phyloP scores from a whole-genome alignment of 2,329 filamentous ascomycete genomes.

The Dichotomopilus funicola region DNA sequence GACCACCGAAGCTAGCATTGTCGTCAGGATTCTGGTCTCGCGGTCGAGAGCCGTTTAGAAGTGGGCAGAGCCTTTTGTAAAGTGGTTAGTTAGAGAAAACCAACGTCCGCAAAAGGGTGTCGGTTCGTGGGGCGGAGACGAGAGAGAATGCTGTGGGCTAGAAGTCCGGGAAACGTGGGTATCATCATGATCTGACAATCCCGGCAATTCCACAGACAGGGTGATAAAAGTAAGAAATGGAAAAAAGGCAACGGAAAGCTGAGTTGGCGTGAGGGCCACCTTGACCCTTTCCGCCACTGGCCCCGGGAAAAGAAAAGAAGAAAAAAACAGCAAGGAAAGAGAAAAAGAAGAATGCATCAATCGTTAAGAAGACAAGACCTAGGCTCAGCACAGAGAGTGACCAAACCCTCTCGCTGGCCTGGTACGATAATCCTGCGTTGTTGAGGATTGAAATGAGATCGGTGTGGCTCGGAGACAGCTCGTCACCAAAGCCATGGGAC shows the following conservation, averaged over 20 bases:
- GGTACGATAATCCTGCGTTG: background rate
- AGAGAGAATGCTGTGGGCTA: no score
- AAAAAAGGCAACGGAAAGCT: no score
- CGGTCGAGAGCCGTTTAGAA: constrained; percentile 78
- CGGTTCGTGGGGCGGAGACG: background rate
- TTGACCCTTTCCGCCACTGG: background rate
- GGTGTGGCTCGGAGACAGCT: background rate
- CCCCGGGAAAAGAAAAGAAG: constrained; percentile 19
- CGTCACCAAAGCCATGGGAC: background rate
- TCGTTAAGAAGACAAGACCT: background rate
- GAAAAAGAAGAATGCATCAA: background rate
- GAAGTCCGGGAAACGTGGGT: no score
- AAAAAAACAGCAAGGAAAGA: constrained; percentile 25
- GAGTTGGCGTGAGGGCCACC: no score
- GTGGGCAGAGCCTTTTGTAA: constrained; percentile 62
- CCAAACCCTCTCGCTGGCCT: background rate
- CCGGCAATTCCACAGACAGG: no score
- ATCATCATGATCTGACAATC: no score
- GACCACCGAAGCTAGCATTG: constrained; percentile 31
- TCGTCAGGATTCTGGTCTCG: constrained; percentile 50
- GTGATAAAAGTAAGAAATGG: no score
- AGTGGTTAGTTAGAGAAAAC: constrained; percentile 13
- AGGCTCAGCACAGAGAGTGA: background rate
- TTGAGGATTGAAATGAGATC: background rate
- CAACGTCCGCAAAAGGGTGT: constrained; percentile 5